These are phyloP conservation scores for Monosporascus sp. DNA, from an alignment of 2,329 filamentous ascomycete species.

Conservation along the genomic window DNA sequence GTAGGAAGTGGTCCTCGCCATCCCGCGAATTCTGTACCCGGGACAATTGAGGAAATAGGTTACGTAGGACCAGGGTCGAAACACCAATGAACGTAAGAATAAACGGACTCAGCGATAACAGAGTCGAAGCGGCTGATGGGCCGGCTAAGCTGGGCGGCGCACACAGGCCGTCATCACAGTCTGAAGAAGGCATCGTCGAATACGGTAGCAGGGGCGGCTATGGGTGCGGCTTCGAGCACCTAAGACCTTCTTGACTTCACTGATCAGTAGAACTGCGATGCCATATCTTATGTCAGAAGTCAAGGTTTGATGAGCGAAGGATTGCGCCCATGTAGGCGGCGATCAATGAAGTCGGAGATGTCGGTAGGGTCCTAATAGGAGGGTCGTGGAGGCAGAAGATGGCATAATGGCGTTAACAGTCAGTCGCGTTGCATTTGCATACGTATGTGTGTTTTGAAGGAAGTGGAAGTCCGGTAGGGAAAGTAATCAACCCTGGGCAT, in stretches of 20 bases:
- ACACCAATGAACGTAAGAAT: slow-evolving; percentile 62
- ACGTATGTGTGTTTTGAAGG: no score
- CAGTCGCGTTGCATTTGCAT: no score
- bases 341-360: no score
- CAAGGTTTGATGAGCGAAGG: no score
- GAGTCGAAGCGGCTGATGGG: slow-evolving; percentile 36
- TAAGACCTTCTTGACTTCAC: background rate
- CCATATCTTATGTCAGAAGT: background rate
- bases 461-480: no score
- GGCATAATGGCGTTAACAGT: no score
- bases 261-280: background rate
- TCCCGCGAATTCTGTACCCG: slow-evolving; percentile 45
- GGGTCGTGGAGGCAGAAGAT: no score
- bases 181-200: slow-evolving; percentile 31
- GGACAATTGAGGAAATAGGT: slow-evolving; percentile 69
- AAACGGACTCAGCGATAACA: slow-evolving; percentile 64
- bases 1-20: slow-evolving; percentile 57
- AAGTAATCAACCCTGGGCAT: no score
- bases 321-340: no score
- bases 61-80: slow-evolving; percentile 56
- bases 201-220: background rate
- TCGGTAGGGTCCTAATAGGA: no score
- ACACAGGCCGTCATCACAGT: slow-evolving; percentile 56
- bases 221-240: slow-evolving; percentile 1
- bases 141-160: slow-evolving; percentile 38